Conservation (phyloP, 306 rosid species). For the Inga laurina region DNA sequence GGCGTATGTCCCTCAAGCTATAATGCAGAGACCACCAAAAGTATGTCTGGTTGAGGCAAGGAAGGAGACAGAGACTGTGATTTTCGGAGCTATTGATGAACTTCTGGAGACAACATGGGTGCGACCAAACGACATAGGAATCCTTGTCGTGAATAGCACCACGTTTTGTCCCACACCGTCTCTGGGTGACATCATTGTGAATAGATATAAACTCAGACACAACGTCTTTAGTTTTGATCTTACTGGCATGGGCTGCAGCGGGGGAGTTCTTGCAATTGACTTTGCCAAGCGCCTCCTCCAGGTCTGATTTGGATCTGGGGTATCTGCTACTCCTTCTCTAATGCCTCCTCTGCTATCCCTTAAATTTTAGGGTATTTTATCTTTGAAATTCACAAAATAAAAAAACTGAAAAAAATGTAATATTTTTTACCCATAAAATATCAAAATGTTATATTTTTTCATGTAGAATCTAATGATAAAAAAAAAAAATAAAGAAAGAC, state of each 20-base stretch:
- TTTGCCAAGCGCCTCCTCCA: slow-evolving; percentile 34
- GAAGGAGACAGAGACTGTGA: slow-evolving; percentile 8
- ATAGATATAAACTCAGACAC: slow-evolving; percentile 21
- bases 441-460: too few species aligned
- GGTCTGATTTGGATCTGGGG: background rate
- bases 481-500: too few species aligned
- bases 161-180: slow-evolving; percentile 28
- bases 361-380: too few species aligned
- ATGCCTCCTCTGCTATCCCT: too few species aligned
- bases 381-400: too few species aligned
- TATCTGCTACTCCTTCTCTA: too few species aligned
- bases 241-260: slow-evolving; percentile 39
- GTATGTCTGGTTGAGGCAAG: slow-evolving; percentile 6
- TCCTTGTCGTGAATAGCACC: slow-evolving; percentile 16
- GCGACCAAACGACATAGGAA: slow-evolving; percentile 22
- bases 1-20: slow-evolving; percentile 15
- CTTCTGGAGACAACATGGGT: slow-evolving; percentile 32
- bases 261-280: slow-evolving; percentile 34
- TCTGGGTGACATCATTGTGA: background rate
- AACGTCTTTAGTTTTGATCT: slow-evolving; percentile 12
- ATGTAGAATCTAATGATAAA: too few species aligned
- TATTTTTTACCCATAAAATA: too few species aligned
- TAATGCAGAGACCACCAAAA: slow-evolving; percentile 1
- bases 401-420: too few species aligned
- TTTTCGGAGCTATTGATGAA: slow-evolving; percentile 29